These are phyloP conservation scores for Telopea speciosissima DNA, from an alignment of 177 flowering plant species.

Conservation along the genomic window DNA sequence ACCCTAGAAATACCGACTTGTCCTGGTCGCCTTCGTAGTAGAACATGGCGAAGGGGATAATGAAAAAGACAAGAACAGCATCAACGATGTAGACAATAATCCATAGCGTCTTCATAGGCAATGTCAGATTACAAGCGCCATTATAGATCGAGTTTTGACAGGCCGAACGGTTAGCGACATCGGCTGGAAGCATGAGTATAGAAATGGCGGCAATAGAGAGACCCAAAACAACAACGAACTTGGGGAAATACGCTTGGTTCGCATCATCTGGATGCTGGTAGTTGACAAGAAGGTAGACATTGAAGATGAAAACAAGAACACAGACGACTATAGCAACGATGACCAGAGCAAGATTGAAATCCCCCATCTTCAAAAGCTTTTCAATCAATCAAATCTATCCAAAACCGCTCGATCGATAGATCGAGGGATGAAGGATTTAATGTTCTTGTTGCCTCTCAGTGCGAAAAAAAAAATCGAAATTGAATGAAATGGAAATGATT, in stretches of 20 bases:
- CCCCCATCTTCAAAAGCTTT: constrained; percentile 58
- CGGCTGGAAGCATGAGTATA: constrained; percentile 95
- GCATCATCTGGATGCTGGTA: constrained; percentile 94
- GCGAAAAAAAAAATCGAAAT: too few species aligned
- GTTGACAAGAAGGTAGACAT: constrained; percentile 81
- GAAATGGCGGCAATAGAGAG: constrained; percentile 86
- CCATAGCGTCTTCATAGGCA: constrained; percentile 98
- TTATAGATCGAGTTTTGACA: constrained; percentile 89
- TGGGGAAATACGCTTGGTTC: constrained; percentile 97
- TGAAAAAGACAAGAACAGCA: constrained; percentile 86
- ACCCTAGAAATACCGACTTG: constrained; percentile 44
- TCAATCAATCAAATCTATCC: constrained; percentile 14
- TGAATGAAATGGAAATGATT: too few species aligned
- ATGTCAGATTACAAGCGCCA: constrained; percentile 86
- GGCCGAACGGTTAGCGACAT: constrained; percentile 95
- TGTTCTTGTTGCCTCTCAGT: too few species aligned
- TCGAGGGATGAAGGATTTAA: not conserved
- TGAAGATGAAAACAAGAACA: constrained; percentile 75
- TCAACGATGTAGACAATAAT: constrained; percentile 79
- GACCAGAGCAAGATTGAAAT: constrained; percentile 88
- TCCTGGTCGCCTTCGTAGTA: constrained; percentile 98
- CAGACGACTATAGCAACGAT: constrained; percentile 83
- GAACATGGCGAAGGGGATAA: constrained; percentile 98
- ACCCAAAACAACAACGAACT: constrained; percentile 89
- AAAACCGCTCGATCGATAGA: constrained; percentile 5